Evolutionary conservation across 805 yeast species (phyloP).

Genomic region (Myxozyma monticola): DNA sequence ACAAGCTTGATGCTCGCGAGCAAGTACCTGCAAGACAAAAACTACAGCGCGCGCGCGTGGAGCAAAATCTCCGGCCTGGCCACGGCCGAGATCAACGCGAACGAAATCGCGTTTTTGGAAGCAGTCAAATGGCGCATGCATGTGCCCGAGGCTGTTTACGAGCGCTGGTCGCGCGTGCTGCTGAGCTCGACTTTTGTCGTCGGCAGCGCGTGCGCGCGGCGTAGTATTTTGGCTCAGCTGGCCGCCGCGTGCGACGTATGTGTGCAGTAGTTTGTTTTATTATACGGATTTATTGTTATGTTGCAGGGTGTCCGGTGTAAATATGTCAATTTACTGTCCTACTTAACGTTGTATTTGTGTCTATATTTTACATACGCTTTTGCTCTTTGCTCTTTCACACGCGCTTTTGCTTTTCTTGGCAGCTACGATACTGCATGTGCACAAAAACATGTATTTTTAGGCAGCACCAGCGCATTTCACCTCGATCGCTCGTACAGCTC

Average conservation of each 20-base stretch:
- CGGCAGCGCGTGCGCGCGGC: no score
- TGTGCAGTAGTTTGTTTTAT: background rate
- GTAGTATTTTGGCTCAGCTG: no score
- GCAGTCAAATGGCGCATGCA: conserved; percentile 58
- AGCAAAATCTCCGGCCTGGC: conserved; percentile 67
- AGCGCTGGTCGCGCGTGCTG: conserved; percentile 42
- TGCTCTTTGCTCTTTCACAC: no score
- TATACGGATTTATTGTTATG: no score
- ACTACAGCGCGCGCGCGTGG: conserved; percentile 71
- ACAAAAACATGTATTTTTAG: background rate
- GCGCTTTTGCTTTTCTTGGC: no score
- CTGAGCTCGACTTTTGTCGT: conserved; percentile 24
- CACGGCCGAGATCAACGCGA: conserved; percentile 48
- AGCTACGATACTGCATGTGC: no score
- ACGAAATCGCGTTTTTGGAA: conserved; percentile 57
- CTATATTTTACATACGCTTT: no score
- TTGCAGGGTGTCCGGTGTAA: no score
- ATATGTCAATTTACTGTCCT: no score
- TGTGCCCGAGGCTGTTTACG: conserved; percentile 51
- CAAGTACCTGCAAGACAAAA: conserved; percentile 72
- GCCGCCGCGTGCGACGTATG: background rate
- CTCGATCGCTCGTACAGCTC: conserved; percentile 3
- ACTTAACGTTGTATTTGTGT: no score
- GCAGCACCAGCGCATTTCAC: background rate
- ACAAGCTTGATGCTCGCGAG: conserved; percentile 69